These are phyloP conservation scores for Macrolepiota dolichaula DNA, from an alignment of 768 basidiomycete genomes.

Conservation along the genomic window DNA sequence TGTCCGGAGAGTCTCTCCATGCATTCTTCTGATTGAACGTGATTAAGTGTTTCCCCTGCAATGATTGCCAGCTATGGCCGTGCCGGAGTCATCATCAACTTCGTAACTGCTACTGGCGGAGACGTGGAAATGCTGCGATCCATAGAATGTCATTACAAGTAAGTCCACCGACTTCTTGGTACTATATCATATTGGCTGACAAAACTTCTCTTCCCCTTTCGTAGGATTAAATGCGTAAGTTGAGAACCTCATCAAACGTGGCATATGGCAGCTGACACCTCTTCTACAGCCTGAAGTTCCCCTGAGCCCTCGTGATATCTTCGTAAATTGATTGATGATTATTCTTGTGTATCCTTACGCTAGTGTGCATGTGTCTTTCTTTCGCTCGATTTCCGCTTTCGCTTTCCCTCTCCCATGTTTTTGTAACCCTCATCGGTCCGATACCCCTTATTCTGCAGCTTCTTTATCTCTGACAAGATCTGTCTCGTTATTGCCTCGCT, in stretches of 20 bases:
- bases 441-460: slow-evolving; percentile 65
- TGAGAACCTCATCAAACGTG: not conserved
- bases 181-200: slow-evolving; percentile 6
- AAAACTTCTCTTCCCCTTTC: not conserved
- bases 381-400: slow-evolving; percentile 34
- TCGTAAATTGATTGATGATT: slow-evolving; percentile 49
- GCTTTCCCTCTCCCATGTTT: slow-evolving; percentile 34
- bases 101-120: slow-evolving; percentile 95
- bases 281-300: slow-evolving; percentile 80
- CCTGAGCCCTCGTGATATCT: slow-evolving; percentile 84
- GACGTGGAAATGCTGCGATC: slow-evolving; percentile 98
- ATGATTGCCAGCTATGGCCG: slow-evolving; percentile 83
- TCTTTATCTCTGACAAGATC: slow-evolving; percentile 30
- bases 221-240: slow-evolving; percentile 87
- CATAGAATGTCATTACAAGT: slow-evolving; percentile 99
- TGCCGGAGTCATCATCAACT: slow-evolving; percentile 92
- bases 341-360: slow-evolving; percentile 78
- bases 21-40: slow-evolving; percentile 9
- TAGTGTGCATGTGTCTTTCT: slow-evolving; percentile 29
- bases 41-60: slow-evolving; percentile 74
- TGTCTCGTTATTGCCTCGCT: slow-evolving; percentile 42
- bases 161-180: slow-evolving; percentile 12
- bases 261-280: slow-evolving; percentile 16
- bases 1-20: not conserved
- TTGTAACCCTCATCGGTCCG: slow-evolving; percentile 53